These are phyloP conservation scores for Colletotrichum karsti DNA, from an alignment of 2,329 filamentous ascomycete species.

Conservation along the genomic window DNA sequence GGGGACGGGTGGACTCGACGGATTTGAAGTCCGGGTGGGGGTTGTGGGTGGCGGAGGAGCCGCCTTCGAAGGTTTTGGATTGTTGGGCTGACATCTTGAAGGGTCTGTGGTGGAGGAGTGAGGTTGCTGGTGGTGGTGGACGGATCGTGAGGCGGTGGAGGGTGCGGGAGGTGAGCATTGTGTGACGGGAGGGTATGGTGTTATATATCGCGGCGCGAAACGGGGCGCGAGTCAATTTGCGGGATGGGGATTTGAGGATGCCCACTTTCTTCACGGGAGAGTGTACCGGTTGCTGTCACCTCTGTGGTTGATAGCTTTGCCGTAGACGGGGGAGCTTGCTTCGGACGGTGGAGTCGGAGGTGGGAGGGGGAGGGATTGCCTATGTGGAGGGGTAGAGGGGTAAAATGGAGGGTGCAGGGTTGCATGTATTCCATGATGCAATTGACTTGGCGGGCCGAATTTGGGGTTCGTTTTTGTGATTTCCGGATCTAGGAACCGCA, in stretches of 20 bases:
- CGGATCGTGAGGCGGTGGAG: slow-evolving; percentile 9
- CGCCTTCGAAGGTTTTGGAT: slow-evolving; percentile 8
- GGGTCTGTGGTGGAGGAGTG: not conserved
- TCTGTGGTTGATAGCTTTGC: no score
- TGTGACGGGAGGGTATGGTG: not conserved
- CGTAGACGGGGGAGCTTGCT: no score
- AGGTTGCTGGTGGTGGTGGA: not conserved
- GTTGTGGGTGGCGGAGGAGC: slow-evolving; percentile 59
- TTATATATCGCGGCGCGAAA: slow-evolving; percentile 7
- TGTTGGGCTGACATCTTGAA: slow-evolving; percentile 5
- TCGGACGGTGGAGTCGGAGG: slow-evolving; percentile 20
- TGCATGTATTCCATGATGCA: slow-evolving; percentile 27
- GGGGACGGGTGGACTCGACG: slow-evolving; percentile 72
- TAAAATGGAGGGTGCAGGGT: not conserved
- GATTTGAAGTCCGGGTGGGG: slow-evolving; percentile 79
- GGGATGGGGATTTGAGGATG: not conserved
- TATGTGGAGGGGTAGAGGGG: not conserved
- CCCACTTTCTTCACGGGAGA: slow-evolving; percentile 1
- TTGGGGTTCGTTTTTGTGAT: not conserved
- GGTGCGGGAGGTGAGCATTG: not conserved
- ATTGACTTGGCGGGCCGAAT: not conserved
- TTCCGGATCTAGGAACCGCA: not conserved
- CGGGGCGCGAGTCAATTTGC: slow-evolving; percentile 12
- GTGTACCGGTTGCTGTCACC: no score
- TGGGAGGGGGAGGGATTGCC: not conserved